A percentile compares a stretch with the other conserved stretches of the same genome.
Evolutionary conservation across 495 filamentous ascomycete species (phyloP).

Genomic region (Endocarpon pusillum): DNA sequence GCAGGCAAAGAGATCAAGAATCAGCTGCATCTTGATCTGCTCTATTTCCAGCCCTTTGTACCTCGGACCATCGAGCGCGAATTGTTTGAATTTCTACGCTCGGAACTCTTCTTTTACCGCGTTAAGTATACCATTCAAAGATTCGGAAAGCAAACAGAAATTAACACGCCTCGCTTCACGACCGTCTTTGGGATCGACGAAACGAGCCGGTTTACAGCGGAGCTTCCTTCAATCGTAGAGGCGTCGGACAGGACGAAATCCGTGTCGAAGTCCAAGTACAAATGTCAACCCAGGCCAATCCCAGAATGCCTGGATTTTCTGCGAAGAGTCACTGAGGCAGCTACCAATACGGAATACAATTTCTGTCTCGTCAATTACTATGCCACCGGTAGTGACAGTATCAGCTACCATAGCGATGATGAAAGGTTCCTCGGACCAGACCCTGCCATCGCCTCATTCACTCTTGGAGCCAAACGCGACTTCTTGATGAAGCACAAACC

Average conservation of each 20-base stretch:
- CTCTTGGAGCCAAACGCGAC: constrained; percentile 45
- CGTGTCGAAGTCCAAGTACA: constrained; percentile 30
- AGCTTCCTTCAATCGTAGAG: too few relatives aligned
- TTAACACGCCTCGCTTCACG: constrained; percentile 52
- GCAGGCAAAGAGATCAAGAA: constrained; percentile 32
- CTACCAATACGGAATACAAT: constrained; percentile 43
- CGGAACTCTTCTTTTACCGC: constrained; percentile 51
- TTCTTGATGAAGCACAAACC: constrained; percentile 59
- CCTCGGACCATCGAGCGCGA: constrained; percentile 28
- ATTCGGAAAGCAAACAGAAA: constrained; percentile 33
- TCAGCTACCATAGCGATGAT: constrained; percentile 59
- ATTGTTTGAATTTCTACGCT: constrained; percentile 47
- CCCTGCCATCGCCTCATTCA: constrained; percentile 55
- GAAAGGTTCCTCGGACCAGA: constrained; percentile 51
- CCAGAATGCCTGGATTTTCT: constrained; percentile 46
- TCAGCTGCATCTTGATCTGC: constrained; percentile 44
- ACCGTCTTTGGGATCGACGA: constrained; percentile 58
- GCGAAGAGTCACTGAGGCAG: constrained; percentile 34
- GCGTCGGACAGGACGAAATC: constrained; percentile 12
- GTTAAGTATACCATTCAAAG: constrained; percentile 53
- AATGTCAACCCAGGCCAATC: constrained; percentile 42
- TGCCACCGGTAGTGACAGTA: constrained; percentile 48
- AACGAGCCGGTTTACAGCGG: constrained; percentile 25
- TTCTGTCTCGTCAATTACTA: constrained; percentile 69
- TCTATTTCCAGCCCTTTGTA: constrained; percentile 53